These are phyloP conservation scores for Amanita pallidorosea DNA, from an alignment of 768 basidiomycete species.

Conservation along the genomic window DNA sequence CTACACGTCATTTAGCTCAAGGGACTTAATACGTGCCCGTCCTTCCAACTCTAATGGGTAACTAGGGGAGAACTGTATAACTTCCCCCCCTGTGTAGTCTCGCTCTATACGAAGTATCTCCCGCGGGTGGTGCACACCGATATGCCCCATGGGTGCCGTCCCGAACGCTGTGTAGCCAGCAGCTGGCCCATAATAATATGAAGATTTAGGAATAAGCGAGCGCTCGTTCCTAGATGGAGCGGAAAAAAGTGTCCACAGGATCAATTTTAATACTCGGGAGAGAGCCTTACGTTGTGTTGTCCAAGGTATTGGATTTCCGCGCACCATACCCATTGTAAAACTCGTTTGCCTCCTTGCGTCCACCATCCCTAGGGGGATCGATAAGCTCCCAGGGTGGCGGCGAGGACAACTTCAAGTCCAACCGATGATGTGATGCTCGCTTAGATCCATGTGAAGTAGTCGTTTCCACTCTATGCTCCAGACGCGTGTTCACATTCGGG, in stretches of 20 bases:
- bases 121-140: conserved; percentile 84
- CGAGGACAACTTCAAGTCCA: conserved; percentile 39
- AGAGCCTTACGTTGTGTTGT: conserved; percentile 30
- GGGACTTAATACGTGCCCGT: conserved; percentile 49
- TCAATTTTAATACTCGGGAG: neutral
- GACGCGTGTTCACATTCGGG: conserved; percentile 16
- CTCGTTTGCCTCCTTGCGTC: conserved; percentile 20
- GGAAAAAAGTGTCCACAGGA: conserved; percentile 1
- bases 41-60: conserved; percentile 92
- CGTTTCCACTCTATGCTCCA: conserved; percentile 14
- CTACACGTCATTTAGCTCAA: neutral
- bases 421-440: conserved; percentile 33
- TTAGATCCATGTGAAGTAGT: conserved; percentile 19
- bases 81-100: conserved; percentile 86
- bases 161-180: conserved; percentile 71
- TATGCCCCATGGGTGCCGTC: conserved; percentile 69
- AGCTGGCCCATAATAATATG: conserved; percentile 80
- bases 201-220: conserved; percentile 60
- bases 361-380: conserved; percentile 35
- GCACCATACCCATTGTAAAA: conserved; percentile 33
- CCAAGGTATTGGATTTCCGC: conserved; percentile 31
- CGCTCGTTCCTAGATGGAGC: conserved; percentile 21
- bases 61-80: conserved; percentile 80
- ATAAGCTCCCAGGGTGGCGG: conserved; percentile 62
- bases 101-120: conserved; percentile 89